These are phyloP conservation scores for Colletotrichum caudatum DNA, from an alignment of 2,329 filamentous ascomycete genomes.

Conservation along the genomic window DNA sequence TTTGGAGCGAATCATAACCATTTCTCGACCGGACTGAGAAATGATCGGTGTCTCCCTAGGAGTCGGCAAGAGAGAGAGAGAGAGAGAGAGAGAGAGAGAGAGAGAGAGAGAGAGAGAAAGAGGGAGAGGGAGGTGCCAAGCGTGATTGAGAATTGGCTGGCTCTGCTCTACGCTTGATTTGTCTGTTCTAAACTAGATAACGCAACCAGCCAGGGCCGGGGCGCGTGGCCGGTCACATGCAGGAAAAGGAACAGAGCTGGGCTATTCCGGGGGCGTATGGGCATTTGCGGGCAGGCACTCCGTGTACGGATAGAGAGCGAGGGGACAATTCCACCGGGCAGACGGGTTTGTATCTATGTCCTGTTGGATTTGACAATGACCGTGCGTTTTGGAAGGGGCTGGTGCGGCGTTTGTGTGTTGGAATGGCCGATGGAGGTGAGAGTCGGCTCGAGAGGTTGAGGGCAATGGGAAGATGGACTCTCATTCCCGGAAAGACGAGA, in stretches of 20 bases:
- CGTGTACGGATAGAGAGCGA: background rate
- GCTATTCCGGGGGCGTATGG: background rate
- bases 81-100: no score
- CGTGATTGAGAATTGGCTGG: slow-evolving; percentile 20
- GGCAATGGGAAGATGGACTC: background rate
- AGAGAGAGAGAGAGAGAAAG: no score
- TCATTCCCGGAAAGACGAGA: background rate
- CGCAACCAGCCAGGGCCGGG: slow-evolving; percentile 35
- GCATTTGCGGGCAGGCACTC: slow-evolving; percentile 18
- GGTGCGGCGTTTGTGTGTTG: background rate
- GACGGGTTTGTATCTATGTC: background rate
- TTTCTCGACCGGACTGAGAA: slow-evolving; percentile 7
- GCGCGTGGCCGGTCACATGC: slow-evolving; percentile 37
- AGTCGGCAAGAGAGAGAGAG: background rate
- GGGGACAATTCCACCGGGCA: background rate
- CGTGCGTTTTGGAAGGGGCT: background rate
- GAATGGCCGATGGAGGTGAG: background rate
- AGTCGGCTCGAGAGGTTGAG: background rate
- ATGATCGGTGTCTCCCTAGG: background rate
- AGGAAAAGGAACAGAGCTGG: slow-evolving; percentile 30
- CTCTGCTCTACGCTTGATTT: slow-evolving; percentile 8
- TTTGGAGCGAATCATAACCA: background rate
- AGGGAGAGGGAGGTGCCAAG: background rate
- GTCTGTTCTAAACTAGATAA: slow-evolving; percentile 20
- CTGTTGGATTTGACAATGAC: background rate